Conservation (phyloP, 2,329 filamentous ascomycete species). For the Ascochyta fabae region DNA sequence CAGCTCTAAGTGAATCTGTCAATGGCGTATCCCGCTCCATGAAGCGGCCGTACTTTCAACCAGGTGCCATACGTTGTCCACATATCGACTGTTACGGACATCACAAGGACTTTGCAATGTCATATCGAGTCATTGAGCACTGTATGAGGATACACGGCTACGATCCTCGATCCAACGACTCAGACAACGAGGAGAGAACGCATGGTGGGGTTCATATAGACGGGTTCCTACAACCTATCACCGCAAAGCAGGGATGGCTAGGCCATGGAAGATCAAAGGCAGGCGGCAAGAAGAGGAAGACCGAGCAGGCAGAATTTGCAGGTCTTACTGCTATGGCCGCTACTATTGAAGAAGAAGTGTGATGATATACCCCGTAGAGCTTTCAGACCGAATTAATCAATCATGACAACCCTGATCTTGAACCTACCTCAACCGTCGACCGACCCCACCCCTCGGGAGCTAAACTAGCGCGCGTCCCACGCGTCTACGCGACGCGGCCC, state of each 20-base stretch:
- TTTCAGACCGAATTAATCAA: not conserved
- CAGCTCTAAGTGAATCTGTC: slow-evolving; percentile 12
- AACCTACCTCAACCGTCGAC: not conserved
- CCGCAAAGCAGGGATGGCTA: slow-evolving; percentile 38
- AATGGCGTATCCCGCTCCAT: not conserved
- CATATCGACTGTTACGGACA: slow-evolving; percentile 40
- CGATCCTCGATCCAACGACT: slow-evolving; percentile 49
- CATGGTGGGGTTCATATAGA: slow-evolving; percentile 71
- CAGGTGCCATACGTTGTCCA: slow-evolving; percentile 40
- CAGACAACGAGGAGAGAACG: slow-evolving; percentile 57
- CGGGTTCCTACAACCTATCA: slow-evolving; percentile 67
- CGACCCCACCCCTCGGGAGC: not conserved
- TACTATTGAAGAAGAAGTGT: not conserved
- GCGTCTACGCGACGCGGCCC: slow-evolving; percentile 2
- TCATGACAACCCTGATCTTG: not conserved
- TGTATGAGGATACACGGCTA: slow-evolving; percentile 54
- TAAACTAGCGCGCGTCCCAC: slow-evolving; percentile 7
- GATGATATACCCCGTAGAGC: not conserved
- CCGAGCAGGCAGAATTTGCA: not conserved
- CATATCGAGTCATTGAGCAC: slow-evolving; percentile 52
- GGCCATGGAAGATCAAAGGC: slow-evolving; percentile 33
- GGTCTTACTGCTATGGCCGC: not conserved
- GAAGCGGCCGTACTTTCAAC: slow-evolving; percentile 39
- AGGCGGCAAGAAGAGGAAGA: slow-evolving; percentile 13
- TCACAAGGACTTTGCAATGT: slow-evolving; percentile 31